These are phyloP conservation scores for Teratosphaeria pseudoeucalypti DNA, from an alignment of 2,329 filamentous ascomycete species.

Conservation along the genomic window DNA sequence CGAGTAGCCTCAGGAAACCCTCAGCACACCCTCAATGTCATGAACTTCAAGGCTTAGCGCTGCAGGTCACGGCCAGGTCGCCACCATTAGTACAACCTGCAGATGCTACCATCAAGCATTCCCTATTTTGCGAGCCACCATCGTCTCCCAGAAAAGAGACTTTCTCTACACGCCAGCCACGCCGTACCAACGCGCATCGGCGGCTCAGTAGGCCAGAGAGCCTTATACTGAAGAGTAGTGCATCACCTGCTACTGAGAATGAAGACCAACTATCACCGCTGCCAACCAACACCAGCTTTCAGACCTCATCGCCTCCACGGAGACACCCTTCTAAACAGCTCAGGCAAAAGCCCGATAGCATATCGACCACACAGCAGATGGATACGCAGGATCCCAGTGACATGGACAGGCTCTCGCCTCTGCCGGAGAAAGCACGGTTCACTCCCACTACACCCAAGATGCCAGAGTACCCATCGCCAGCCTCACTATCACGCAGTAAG, in stretches of 20 bases:
- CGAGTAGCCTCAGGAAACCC: conserved; percentile 11
- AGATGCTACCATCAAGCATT: conserved; percentile 18
- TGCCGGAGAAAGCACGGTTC: conserved; percentile 16
- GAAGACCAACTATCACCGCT: conserved; percentile 18
- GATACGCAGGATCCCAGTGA: neutral
- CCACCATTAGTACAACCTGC: conserved; percentile 13
- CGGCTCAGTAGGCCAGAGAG: conserved; percentile 8
- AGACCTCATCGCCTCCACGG: conserved; percentile 7
- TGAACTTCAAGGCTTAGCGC: conserved; percentile 19
- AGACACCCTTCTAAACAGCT: conserved; percentile 8
- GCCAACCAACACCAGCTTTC: conserved; percentile 16
- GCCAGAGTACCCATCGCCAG: conserved; percentile 8
- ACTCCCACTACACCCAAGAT: conserved; percentile 5
- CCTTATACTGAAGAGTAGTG: conserved; percentile 5
- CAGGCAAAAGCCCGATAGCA: conserved; percentile 1
- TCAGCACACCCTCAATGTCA: conserved; percentile 1
- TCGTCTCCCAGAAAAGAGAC: neutral
- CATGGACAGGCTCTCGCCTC: conserved; percentile 14
- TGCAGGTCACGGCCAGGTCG: conserved; percentile 14
- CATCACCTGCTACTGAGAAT: conserved; percentile 2
- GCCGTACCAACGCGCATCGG: conserved; percentile 7
- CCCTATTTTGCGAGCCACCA: conserved; percentile 19
- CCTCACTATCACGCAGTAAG: neutral
- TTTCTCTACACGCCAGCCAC: neutral
- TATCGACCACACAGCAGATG: neutral